Base-by-base conservation (phyloP, 495 filamentous ascomycete genomes). In the Corynascus novoguineensis region DNA sequence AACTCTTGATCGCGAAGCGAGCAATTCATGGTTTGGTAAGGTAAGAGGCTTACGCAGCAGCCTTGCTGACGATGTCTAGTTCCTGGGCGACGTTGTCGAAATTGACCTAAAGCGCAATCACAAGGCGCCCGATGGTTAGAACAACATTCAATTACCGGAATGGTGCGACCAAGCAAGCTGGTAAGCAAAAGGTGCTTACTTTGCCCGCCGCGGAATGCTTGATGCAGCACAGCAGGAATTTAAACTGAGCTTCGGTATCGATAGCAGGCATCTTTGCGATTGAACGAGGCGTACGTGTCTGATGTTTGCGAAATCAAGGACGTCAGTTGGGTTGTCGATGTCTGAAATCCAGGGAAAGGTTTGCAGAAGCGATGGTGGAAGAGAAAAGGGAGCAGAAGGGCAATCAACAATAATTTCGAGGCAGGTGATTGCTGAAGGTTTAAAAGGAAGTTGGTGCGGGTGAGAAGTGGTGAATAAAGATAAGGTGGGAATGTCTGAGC, bases 181-280 rank as follows among this genome's bases (percentile, higher is more conserved):
- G 42, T 15, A 15, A 9, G 6, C 10, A 52, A 34, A 5, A 5
- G 42, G 15, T 2, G 24, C 71, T 69, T 64, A 84, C 85, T 64
- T 81, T 82, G 28, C 83, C 82, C 41, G 72, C 73, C 60, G 70
- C 74, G 1, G 79, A 73, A 67, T 81, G 70, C 40, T 79, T 74
- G 64, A 88, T 81, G 71, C 85, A 88, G 41, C 75, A 74, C 32
- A 88, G 74, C 15, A 88, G 73, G 64, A 87, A 86, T 19, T 76
- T 75, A 61, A 87, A 76, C 51, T 86, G 83, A 0, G 77, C 76
- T 11, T 85, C 79, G 12, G 68, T 65, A 25, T 74, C 75, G 47
- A 71, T 56, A 5, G 72, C 67, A 55, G 81, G 62, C 78, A 84
- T 83, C 11, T 62, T 75, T 67, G 41, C 53, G 29, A 47, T 24